Evolutionary conservation across 2,329 filamentous ascomycete species (phyloP).

Genomic region (Xylaria sp.): DNA sequence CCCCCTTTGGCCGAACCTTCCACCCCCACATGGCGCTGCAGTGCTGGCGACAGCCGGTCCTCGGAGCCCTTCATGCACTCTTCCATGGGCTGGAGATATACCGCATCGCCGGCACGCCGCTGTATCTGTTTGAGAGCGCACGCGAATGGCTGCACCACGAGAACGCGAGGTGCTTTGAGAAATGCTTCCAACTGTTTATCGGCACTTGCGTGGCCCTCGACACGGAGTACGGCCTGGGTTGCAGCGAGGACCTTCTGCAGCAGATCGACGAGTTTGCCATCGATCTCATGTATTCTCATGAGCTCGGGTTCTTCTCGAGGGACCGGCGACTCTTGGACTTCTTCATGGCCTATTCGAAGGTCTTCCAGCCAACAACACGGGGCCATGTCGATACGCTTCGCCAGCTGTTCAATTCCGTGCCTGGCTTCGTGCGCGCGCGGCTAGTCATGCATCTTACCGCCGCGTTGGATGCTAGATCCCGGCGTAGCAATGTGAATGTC

Average conservation of each 20-base stretch:
- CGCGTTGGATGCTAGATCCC: neutral
- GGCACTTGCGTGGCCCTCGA: slow-evolving; percentile 16
- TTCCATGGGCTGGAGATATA: slow-evolving; percentile 15
- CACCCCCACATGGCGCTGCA: slow-evolving; percentile 2
- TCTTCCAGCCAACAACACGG: slow-evolving; percentile 16
- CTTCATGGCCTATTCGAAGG: slow-evolving; percentile 14
- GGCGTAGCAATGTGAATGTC: slow-evolving; percentile 6
- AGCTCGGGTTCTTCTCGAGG: slow-evolving; percentile 9
- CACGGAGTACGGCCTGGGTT: slow-evolving; percentile 16
- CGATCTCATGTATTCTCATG: slow-evolving; percentile 12
- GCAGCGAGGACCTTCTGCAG: slow-evolving; percentile 16
- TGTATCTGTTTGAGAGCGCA: slow-evolving; percentile 19
- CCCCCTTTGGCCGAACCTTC: slow-evolving; percentile 11
- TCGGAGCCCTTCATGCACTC: slow-evolving; percentile 11
- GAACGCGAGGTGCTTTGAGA: neutral
- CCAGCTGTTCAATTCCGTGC: slow-evolving; percentile 7
- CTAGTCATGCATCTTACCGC: slow-evolving; percentile 2
- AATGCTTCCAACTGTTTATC: slow-evolving; percentile 10
- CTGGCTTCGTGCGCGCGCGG: neutral
- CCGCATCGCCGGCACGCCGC: slow-evolving; percentile 1
- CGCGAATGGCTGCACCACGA: slow-evolving; percentile 9
- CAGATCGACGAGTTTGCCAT: slow-evolving; percentile 20
- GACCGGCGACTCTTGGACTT: slow-evolving; percentile 3
- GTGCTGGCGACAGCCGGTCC: slow-evolving; percentile 2
- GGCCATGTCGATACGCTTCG: slow-evolving; percentile 14